phyloP scores from a whole-genome alignment of 257 asterid species.

The Ehretia macrophylla region DNA sequence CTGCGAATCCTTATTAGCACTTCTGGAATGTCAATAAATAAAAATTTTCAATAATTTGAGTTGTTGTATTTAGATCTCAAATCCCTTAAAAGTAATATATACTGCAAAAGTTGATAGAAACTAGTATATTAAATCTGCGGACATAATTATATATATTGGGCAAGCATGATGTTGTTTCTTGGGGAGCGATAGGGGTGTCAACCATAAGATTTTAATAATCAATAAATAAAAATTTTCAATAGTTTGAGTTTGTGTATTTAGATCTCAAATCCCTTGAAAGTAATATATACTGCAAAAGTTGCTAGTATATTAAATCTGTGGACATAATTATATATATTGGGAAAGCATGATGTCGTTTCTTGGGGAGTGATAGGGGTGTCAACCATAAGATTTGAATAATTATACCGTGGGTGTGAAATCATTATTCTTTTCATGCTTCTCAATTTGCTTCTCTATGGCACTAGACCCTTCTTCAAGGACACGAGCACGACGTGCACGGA shows the following conservation, averaged over 20 bases:
- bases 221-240: no score
- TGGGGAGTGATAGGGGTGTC: not conserved
- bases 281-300: no score
- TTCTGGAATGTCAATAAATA: no score
- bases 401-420: conserved; percentile 10
- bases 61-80: no score
- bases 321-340: not conserved
- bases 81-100: no score
- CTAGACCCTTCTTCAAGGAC: conserved; percentile 25
- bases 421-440: conserved; percentile 25
- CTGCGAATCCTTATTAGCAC: not conserved
- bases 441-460: conserved; percentile 18
- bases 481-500: conserved; percentile 62
- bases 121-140: no score
- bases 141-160: not conserved
- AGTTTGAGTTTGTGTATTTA: no score
- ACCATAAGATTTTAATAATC: conserved; percentile 2
- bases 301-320: no score
- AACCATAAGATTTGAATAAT: conserved; percentile 2
- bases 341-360: not conserved
- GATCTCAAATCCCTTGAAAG: no score
- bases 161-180: not conserved
- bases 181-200: not conserved
- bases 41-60: no score
- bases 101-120: no score